Conservation (phyloP, 176 grass and related monocot genomes). For the Themeda triandra region DNA sequence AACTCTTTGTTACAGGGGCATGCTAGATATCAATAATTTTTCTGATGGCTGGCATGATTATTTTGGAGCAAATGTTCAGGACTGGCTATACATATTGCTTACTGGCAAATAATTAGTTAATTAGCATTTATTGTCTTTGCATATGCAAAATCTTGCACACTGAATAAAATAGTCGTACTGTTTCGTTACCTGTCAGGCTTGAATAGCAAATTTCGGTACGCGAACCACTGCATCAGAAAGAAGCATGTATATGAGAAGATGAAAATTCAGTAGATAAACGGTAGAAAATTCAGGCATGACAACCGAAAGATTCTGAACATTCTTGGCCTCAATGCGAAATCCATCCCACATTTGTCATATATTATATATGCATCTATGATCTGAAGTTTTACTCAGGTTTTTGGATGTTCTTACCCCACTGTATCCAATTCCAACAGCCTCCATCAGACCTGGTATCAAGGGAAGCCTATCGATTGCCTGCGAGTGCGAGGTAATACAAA, state of each 20-base stretch:
- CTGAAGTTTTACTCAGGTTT: neutral
- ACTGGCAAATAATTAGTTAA: neutral
- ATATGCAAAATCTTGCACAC: neutral
- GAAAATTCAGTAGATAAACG: neutral
- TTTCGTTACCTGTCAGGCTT: constrained; percentile 79
- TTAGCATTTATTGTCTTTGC: neutral
- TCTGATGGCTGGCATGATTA: neutral
- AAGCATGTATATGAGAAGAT: neutral
- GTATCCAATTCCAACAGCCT: constrained; percentile 82
- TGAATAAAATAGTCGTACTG: neutral
- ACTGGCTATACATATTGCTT: neutral
- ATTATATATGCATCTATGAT: neutral
- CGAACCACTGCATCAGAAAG: constrained; percentile 69
- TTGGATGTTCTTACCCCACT: constrained; percentile 56
- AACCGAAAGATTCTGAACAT: too few species aligned
- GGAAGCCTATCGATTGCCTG: constrained; percentile 95
- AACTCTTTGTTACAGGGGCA: neutral
- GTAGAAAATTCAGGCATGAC: too few species aligned
- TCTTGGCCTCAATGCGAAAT: neutral
- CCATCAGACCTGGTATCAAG: constrained; percentile 76
- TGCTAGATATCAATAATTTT: neutral
- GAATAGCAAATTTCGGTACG: constrained; percentile 78
- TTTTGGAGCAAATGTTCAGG: neutral
- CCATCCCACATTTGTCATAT: neutral
- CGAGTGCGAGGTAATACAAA: constrained; percentile 5